phyloP scores from a whole-genome alignment of 129 eudicot species.

The Solidago caesia region DNA sequence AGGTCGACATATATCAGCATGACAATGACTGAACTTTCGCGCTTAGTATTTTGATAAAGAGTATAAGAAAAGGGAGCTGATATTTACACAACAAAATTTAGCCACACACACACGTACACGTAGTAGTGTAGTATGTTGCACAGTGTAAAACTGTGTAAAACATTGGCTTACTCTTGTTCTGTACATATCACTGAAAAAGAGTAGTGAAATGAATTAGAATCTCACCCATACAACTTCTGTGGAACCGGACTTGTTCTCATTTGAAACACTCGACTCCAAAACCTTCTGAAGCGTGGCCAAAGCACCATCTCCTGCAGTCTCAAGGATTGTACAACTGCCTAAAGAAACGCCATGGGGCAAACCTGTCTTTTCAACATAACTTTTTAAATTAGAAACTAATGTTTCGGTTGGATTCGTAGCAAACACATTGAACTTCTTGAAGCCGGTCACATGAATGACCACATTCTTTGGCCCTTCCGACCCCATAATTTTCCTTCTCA shows the following conservation, averaged over 20 bases:
- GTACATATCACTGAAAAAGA: background rate
- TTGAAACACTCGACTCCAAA: conserved; percentile 45
- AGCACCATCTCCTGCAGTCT: conserved; percentile 75
- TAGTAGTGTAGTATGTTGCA: no score
- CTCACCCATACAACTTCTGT: conserved; percentile 66
- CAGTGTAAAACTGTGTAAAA: no score
- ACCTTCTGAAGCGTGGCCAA: conserved; percentile 46
- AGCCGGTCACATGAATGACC: conserved; percentile 66
- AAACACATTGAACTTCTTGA: conserved; percentile 75
- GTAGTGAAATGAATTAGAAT: conserved; percentile 3
- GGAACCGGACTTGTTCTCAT: conserved; percentile 27
- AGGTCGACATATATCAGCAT: background rate
- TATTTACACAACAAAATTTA: no score
- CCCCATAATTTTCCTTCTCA: conserved; percentile 49
- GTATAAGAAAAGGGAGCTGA: no score
- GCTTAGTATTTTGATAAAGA: no score
- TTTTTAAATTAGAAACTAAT: conserved; percentile 45
- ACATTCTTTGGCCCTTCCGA: conserved; percentile 60
- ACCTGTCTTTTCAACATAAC: conserved; percentile 49
- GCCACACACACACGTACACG: no score
- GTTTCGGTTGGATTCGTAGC: conserved; percentile 65
- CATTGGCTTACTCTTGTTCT: no score
- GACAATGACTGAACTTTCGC: background rate
- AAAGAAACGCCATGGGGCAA: conserved; percentile 52
- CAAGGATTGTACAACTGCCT: conserved; percentile 63